These are phyloP conservation scores for Chlorella sp. DNA, from an alignment of 139 green algal species.

Conservation along the genomic window DNA sequence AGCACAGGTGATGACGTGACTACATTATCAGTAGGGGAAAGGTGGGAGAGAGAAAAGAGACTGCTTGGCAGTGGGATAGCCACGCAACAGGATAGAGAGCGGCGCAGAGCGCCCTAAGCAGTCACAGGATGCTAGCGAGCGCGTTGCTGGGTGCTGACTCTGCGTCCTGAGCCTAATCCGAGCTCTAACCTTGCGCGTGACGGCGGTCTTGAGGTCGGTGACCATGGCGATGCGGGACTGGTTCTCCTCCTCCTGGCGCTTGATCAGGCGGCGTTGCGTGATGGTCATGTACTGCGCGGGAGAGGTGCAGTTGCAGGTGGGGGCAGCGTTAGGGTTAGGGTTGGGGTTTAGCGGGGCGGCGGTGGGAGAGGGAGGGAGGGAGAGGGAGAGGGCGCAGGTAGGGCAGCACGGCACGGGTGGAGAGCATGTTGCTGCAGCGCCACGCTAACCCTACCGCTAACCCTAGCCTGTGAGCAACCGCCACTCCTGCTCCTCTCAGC, in stretches of 20 bases:
- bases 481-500: too few relatives aligned
- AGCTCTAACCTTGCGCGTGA: not conserved
- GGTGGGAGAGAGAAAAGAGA: too few relatives aligned
- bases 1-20: too few relatives aligned
- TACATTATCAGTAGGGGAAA: too few relatives aligned
- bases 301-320: too few relatives aligned
- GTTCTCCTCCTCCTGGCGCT: conserved; percentile 15
- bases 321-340: too few relatives aligned
- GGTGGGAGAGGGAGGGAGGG: too few relatives aligned
- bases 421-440: not conserved
- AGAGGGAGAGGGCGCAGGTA: not conserved
- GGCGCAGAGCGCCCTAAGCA: not conserved
- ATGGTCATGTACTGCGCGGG: too few relatives aligned
- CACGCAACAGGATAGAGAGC: not conserved
- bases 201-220: conserved; percentile 2
- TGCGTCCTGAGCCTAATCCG: not conserved
- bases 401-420: not conserved
- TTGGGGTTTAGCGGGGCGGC: too few relatives aligned
- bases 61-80: not conserved
- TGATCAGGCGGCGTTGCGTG: not conserved
- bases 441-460: too few relatives aligned
- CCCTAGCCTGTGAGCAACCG: too few relatives aligned
- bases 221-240: conserved; percentile 16
- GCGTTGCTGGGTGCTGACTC: not conserved
- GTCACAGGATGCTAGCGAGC: not conserved